Base-by-base conservation (phyloP, 148 eudicot genomes). In the Salicornia ramosissima region DNA sequence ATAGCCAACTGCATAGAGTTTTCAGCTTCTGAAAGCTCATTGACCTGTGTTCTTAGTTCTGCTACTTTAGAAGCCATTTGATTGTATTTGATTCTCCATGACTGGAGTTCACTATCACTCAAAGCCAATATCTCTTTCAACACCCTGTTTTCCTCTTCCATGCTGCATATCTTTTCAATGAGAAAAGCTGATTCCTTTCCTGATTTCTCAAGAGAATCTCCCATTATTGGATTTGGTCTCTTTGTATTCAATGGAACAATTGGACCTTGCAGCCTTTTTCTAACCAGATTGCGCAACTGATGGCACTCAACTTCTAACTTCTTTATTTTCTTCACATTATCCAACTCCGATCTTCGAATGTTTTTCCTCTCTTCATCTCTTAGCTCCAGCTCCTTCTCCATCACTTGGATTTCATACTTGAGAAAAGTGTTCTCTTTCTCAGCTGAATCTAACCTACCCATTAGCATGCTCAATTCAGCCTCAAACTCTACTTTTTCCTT, bases 371-470 rank as follows among this genome's bases (percentile, higher is more conserved):
- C 87, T 65, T 89, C 96, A 29, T 76, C 86, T 18, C 77, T 67
- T 9, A 75, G 61, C 78, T 84, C 80, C 36, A 86, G 80, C 67
- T 92, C 92, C 65, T 82, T 87, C 87, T 91, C 96, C 51, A 92
- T 86, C 61, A 77, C 72, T n/a, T 79, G 78, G 67, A 81, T 79
- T 74, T 92, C 96, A 24, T 88, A 88, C 80, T 87, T 86, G 22
- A 92, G 79, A 74, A 85, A 83, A 16, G 81, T 82, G 63, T 86
- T 92, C 74, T 92, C 97, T 71, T 90, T 87, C 59, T 88, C 87
- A 8, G 65, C 73, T 15, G 85, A 81, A 60, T 93, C 96, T 30
- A 88, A 69, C 68, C 89, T 85, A 34, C 72, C 65, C 76, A 87
- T 81, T 28, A 93, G 64, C 33, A 79, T 74, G 51, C 86, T 75